Conservation (phyloP, 305 asterid genomes). For the Petunia hybrid region DNA sequence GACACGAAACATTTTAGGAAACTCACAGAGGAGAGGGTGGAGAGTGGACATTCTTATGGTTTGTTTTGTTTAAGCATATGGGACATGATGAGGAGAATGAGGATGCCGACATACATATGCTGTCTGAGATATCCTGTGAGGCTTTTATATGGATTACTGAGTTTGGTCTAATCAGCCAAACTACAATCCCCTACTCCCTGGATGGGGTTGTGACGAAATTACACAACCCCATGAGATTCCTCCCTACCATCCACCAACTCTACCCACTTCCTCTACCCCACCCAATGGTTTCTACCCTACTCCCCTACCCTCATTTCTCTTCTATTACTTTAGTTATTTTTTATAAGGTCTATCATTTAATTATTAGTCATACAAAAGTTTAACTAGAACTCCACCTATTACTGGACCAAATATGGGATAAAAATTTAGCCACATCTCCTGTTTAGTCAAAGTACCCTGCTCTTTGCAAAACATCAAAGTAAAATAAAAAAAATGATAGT, state of each 20-base stretch:
- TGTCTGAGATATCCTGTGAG: too few species aligned
- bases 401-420: background rate
- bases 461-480: background rate
- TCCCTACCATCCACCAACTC: too few species aligned
- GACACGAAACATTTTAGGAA: background rate
- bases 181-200: too few species aligned
- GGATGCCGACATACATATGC: background rate
- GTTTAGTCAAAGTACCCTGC: background rate
- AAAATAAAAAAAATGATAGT: background rate
- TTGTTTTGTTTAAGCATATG: background rate
- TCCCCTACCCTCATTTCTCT: background rate
- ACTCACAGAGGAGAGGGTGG: conserved; percentile 19
- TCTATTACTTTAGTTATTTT: background rate
- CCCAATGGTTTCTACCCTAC: background rate
- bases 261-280: too few species aligned
- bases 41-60: background rate
- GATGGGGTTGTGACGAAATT: too few species aligned
- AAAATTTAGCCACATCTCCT: background rate
- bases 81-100: conserved; percentile 7
- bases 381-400: background rate
- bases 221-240: too few species aligned
- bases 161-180: too few species aligned
- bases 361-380: background rate
- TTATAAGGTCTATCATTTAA: conserved; percentile 14
- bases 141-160: too few species aligned